phyloP scores from a whole-genome alignment of 371 early-diverging fungal genomes.

The Mortierella sp. region DNA sequence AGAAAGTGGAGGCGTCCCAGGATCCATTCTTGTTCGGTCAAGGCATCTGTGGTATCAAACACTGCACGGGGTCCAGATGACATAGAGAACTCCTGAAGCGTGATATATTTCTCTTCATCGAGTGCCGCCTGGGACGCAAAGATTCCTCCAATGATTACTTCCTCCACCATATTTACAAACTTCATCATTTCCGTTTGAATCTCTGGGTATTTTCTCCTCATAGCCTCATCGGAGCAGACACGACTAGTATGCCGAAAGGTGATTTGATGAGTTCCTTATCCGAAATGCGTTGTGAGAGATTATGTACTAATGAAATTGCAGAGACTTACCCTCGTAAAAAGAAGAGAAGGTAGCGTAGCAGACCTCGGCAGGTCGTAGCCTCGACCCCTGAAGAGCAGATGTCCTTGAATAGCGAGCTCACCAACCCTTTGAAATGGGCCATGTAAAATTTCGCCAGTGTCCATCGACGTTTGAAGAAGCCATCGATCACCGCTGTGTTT shows the following conservation, averaged over 20 bases:
- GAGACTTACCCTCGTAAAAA: slow-evolving; percentile 36
- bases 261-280: not conserved
- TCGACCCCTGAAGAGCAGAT: slow-evolving; percentile 20
- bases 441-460: slow-evolving; percentile 38
- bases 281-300: not conserved
- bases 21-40: slow-evolving; percentile 47
- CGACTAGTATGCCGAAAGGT: slow-evolving; percentile 18
- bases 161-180: slow-evolving; percentile 32
- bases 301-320: not conserved
- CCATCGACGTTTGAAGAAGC: slow-evolving; percentile 25
- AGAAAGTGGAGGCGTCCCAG: slow-evolving; percentile 41
- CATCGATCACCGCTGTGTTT: slow-evolving; percentile 4
- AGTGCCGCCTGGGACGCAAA: not conserved
- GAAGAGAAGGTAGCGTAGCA: slow-evolving; percentile 29
- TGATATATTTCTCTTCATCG: slow-evolving; percentile 21
- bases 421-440: slow-evolving; percentile 17
- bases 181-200: slow-evolving; percentile 35
- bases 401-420: slow-evolving; percentile 20
- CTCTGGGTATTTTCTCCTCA: slow-evolving; percentile 24
- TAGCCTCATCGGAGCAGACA: slow-evolving; percentile 26
- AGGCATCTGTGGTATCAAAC: not conserved
- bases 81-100: slow-evolving; percentile 32
- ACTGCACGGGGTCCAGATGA: slow-evolving; percentile 27
- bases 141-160: slow-evolving; percentile 24
- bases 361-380: slow-evolving; percentile 17